These are phyloP conservation scores for Termitomyces heimii DNA, from an alignment of 768 basidiomycete species.

Conservation along the genomic window DNA sequence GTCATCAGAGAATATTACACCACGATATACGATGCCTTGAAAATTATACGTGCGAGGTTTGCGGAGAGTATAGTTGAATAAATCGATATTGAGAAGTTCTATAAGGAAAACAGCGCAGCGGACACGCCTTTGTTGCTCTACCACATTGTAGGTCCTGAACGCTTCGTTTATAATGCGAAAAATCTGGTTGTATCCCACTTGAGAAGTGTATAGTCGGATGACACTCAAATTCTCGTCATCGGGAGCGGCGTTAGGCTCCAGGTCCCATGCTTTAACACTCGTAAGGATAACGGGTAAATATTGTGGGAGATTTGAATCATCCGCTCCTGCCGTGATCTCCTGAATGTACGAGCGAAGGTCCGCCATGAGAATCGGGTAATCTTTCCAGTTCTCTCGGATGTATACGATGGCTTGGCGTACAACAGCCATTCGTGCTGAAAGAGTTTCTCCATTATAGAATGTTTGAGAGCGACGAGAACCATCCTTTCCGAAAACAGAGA, in stretches of 20 bases:
- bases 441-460: slow-evolving; percentile 9
- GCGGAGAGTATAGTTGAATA: slow-evolving; percentile 11
- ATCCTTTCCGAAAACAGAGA: slow-evolving; percentile 7
- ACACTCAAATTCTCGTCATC: slow-evolving; percentile 10
- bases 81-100: slow-evolving; percentile 13
- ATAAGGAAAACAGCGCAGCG: slow-evolving; percentile 11
- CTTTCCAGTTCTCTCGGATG: slow-evolving; percentile 9
- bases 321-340: neutral
- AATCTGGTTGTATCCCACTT: slow-evolving; percentile 11
- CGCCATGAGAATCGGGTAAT: slow-evolving; percentile 7
- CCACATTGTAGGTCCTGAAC: slow-evolving; percentile 7
- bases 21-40: slow-evolving; percentile 11
- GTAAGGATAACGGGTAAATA: slow-evolving; percentile 7
- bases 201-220: slow-evolving; percentile 11
- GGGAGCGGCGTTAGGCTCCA: neutral
- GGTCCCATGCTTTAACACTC: slow-evolving; percentile 8
- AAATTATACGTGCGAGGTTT: slow-evolving; percentile 3
- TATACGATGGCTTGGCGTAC: slow-evolving; percentile 11
- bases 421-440: slow-evolving; percentile 7
- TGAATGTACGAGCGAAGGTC: slow-evolving; percentile 8
- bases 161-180: slow-evolving; percentile 12
- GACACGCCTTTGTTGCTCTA: slow-evolving; percentile 8
- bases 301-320: neutral
- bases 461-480: slow-evolving; percentile 7
- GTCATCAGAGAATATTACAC: slow-evolving; percentile 7